phyloP scores from a whole-genome alignment of 1,284 basidiomycete species.

The Tilletia indica region DNA sequence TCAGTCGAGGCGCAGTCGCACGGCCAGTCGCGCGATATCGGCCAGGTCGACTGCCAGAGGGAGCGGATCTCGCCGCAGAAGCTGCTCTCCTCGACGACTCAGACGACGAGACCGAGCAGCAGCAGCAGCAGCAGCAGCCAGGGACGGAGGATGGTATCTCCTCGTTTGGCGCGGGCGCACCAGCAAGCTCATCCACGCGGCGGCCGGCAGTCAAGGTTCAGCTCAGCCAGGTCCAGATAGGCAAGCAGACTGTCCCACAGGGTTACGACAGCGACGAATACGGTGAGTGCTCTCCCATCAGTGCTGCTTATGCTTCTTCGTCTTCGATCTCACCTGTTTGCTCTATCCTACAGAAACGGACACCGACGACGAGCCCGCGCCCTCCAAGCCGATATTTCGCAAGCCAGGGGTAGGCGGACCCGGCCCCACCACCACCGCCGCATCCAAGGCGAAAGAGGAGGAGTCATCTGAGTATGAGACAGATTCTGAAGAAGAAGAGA shows the following conservation, averaged over 20 bases:
- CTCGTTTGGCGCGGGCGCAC: background rate
- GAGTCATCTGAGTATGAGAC: conserved; percentile 60
- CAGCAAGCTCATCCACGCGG: no score
- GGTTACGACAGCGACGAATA: conserved; percentile 46
- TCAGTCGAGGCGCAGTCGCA: conserved; percentile 24
- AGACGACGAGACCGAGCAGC: conserved; percentile 25
- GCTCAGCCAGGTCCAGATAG: conserved; percentile 64
- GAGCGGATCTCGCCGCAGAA: conserved; percentile 1
- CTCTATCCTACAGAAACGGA: conserved; percentile 57
- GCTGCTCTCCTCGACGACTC: conserved; percentile 17
- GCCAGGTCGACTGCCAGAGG: conserved; percentile 48
- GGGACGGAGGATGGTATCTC: background rate
- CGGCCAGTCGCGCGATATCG: conserved; percentile 50
- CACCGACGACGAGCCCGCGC: conserved; percentile 56
- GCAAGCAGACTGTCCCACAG: conserved; percentile 56
- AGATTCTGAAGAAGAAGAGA: conserved; percentile 62
- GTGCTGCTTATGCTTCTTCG: background rate
- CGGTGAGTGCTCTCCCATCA: background rate
- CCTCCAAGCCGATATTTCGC: conserved; percentile 36
- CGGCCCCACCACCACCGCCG: background rate
- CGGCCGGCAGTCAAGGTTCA: conserved; percentile 43
- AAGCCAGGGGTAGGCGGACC: conserved; percentile 24
- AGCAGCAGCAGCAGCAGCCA: background rate
- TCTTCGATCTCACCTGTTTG: background rate
- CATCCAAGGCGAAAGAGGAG: conserved; percentile 14